Evolutionary conservation across 257 asterid genomes (phyloP).

Genomic region (Voacanga thouarsii): DNA sequence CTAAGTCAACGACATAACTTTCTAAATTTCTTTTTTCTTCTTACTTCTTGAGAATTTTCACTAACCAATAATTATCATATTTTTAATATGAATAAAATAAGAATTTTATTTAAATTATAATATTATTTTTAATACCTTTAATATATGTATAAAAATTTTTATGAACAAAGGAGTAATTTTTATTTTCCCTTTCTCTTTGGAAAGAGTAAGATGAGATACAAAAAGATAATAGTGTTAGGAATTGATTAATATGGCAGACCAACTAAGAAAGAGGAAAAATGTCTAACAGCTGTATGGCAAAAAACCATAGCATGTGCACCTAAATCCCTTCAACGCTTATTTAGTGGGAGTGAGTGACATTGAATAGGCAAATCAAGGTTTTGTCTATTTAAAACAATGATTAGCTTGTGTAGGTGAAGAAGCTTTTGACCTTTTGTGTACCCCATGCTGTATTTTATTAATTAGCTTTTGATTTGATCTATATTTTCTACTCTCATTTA

Average conservation of each 20-base stretch:
- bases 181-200: background rate
- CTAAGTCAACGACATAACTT: no score
- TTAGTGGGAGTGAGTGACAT: slow-evolving; percentile 9
- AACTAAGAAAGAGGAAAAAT: slow-evolving; percentile 8
- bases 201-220: background rate
- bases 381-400: slow-evolving; percentile 16
- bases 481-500: no score
- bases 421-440: slow-evolving; percentile 12
- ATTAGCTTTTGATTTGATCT: no score
- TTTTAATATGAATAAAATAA: no score
- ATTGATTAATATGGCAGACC: background rate
- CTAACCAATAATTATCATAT: no score
- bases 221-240: background rate
- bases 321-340: background rate
- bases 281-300: slow-evolving; percentile 38
- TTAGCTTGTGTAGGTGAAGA: slow-evolving; percentile 3
- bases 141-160: no score
- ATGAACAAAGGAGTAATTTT: background rate
- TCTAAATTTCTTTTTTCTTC: no score
- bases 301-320: slow-evolving; percentile 16
- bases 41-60: no score
- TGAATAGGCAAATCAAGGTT: background rate
- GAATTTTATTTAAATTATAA: no score
- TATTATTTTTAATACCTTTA: no score
- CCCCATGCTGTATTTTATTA: background rate